phyloP scores from a whole-genome alignment of 768 basidiomycete species.

The Mycena epipterygia region DNA sequence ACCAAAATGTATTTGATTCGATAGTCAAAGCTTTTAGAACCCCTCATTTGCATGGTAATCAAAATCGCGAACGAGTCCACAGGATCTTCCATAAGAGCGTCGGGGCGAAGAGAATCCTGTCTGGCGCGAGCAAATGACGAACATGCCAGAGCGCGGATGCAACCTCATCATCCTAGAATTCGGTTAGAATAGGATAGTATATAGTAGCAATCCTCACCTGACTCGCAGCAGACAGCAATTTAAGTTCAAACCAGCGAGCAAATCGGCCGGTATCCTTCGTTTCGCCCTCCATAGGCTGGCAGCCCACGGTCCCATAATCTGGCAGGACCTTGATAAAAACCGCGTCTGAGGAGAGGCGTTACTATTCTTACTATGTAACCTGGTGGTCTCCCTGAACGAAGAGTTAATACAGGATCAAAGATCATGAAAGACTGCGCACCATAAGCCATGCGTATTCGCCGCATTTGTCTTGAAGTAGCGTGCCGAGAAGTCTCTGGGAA shows the following conservation, averaged over 20 bases:
- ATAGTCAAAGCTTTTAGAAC: too few species aligned
- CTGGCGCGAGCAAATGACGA: slow-evolving; percentile 38
- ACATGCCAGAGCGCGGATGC: slow-evolving; percentile 37
- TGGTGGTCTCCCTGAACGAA: neutral
- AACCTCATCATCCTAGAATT: slow-evolving; percentile 20
- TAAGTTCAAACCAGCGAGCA: slow-evolving; percentile 12
- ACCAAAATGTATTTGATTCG: too few species aligned
- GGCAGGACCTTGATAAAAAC: neutral
- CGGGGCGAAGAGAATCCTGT: slow-evolving; percentile 13
- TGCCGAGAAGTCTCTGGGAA: slow-evolving; percentile 20
- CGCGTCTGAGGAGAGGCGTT: neutral
- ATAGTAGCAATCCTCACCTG: neutral
- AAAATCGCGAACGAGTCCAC: slow-evolving; percentile 1
- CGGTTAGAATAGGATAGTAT: neutral
- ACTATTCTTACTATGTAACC: neutral
- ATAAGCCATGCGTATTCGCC: slow-evolving; percentile 16
- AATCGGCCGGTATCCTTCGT: slow-evolving; percentile 10
- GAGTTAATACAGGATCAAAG: neutral
- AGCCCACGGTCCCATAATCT: slow-evolving; percentile 34
- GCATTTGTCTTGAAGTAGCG: slow-evolving; percentile 27
- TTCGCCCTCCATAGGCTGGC: slow-evolving; percentile 31
- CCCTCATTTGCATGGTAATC: too few species aligned
- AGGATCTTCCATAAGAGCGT: slow-evolving; percentile 8
- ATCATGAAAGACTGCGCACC: slow-evolving; percentile 22
- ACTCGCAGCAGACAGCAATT: slow-evolving; percentile 15